phyloP scores from a whole-genome alignment of 1,284 basidiomycete species.

The Cystobasidium sp. region DNA sequence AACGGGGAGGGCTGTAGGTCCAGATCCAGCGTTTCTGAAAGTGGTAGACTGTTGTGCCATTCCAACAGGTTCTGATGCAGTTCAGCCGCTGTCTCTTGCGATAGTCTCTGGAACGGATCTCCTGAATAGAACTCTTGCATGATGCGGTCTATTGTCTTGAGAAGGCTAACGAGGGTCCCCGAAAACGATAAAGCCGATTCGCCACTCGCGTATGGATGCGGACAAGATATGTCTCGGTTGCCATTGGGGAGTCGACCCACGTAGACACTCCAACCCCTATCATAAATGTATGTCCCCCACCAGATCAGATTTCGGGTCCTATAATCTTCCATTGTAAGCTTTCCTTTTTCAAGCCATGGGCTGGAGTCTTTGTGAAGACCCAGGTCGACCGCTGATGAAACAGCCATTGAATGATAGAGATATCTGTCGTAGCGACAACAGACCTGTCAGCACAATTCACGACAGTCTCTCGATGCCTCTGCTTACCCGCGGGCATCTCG shows the following conservation, averaged over 20 bases:
- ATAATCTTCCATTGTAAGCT: conserved; percentile 32
- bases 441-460: background rate
- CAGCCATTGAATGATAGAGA: conserved; percentile 32
- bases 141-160: conserved; percentile 34
- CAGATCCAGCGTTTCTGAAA: conserved; percentile 25
- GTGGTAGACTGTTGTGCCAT: conserved; percentile 31
- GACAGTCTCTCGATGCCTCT: background rate
- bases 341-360: conserved; percentile 30
- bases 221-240: conserved; percentile 35
- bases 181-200: conserved; percentile 25
- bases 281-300: conserved; percentile 41
- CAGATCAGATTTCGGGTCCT: conserved; percentile 24
- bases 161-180: conserved; percentile 32
- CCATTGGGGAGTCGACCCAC: conserved; percentile 35
- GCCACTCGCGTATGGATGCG: conserved; percentile 35
- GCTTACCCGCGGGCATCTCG: conserved; percentile 39
- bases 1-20: conserved; percentile 41
- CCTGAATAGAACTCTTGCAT: conserved; percentile 40
- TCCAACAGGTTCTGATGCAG: conserved; percentile 31
- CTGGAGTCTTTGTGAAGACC: conserved; percentile 36
- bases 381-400: conserved; percentile 33
- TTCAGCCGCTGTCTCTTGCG: conserved; percentile 19
- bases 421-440: background rate
- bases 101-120: conserved; percentile 7
- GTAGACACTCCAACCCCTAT: conserved; percentile 39